Base-by-base conservation (phyloP, 331 rosid genomes). In the Pyrus hybrid region DNA sequence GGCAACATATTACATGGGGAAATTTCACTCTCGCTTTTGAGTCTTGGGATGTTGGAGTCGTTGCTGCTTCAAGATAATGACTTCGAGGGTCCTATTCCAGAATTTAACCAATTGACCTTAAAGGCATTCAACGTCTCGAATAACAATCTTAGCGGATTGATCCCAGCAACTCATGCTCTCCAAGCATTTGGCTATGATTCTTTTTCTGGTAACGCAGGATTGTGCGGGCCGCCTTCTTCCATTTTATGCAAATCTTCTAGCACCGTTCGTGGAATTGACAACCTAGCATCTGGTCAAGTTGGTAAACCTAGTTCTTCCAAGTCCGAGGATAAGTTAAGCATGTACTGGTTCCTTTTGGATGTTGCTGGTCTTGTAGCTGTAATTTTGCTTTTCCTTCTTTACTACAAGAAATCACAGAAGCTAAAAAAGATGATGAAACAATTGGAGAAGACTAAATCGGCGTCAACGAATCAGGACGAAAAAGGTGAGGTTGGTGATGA, bases 331-430 rank as follows among this genome's bases (percentile, higher is more conserved):
- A 70, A 18, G 23, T 20, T 8, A 41, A 12, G 28, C 14, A 1
- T 28, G 56, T 29, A 67, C 56, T 74, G 81, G 30, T n/a, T 84
- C 7, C 56, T 85, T 65, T 56, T 87, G 74, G 74, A 77, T 57
- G 78, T 82, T 64, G 67, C 81, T 53, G 77, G 83, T 78, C 76
- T 90, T 18, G 51, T 81, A 4, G 87, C 72, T 68, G 74, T 87
- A 23, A n/a, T 87, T 72, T 21, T 83, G 56, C 83, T 93, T 18
- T 72, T 76, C 61, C 16, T 81, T 35, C 81, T 85, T 43, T 88
- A 91, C 82, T 75, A 13, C n/a, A 82, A 77, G 73, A 91, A 91
- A 75, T 26, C 56, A 12, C 72, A 67, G 56, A 85, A 82, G 84
- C 84, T 88, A 5, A 84, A 75, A 57, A 84, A 76, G 76, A 33